These are phyloP conservation scores for Pseudonectria foliicola DNA, from an alignment of 2,329 filamentous ascomycete species.

Conservation along the genomic window DNA sequence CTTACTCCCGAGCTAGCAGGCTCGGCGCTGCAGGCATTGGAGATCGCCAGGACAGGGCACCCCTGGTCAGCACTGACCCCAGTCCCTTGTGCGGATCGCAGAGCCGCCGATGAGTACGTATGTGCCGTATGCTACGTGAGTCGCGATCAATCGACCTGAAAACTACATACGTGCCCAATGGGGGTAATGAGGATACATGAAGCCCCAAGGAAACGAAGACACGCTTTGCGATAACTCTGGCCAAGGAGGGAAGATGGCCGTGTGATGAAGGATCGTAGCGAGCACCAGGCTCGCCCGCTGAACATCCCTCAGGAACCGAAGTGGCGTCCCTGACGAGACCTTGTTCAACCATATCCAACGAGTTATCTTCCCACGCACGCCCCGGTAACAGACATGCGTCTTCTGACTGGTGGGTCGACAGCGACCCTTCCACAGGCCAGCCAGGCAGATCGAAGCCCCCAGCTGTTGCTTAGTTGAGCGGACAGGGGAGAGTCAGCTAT, in stretches of 20 bases:
- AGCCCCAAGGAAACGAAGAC: no score
- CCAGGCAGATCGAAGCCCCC: constrained; percentile 16
- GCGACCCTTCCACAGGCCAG: constrained; percentile 10
- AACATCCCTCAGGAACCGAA: constrained; percentile 19
- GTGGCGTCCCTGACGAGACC: constrained; percentile 18
- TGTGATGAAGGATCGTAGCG: no score
- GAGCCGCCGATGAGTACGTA: constrained; percentile 11
- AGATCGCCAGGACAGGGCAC: constrained; percentile 15
- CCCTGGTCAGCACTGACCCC: constrained; percentile 15
- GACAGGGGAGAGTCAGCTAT: constrained; percentile 5
- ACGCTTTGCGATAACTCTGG: no score
- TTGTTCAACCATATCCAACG: constrained; percentile 18
- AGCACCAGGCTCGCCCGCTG: no score
- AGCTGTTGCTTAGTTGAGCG: constrained; percentile 13
- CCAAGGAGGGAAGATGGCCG: no score
- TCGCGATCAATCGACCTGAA: constrained; percentile 1
- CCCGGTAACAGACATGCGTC: constrained; percentile 9
- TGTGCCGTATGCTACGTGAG: constrained; percentile 4
- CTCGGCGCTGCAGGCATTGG: constrained; percentile 16
- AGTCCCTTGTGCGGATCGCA: constrained; percentile 22
- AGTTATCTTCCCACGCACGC: constrained; percentile 14
- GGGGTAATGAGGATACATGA: no score
- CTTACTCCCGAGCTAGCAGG: constrained; percentile 4
- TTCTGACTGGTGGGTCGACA: constrained; percentile 9
- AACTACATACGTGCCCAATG: no score